Base-by-base conservation (phyloP, 2,329 filamentous ascomycete species). In the Diaporthe ampelina region DNA sequence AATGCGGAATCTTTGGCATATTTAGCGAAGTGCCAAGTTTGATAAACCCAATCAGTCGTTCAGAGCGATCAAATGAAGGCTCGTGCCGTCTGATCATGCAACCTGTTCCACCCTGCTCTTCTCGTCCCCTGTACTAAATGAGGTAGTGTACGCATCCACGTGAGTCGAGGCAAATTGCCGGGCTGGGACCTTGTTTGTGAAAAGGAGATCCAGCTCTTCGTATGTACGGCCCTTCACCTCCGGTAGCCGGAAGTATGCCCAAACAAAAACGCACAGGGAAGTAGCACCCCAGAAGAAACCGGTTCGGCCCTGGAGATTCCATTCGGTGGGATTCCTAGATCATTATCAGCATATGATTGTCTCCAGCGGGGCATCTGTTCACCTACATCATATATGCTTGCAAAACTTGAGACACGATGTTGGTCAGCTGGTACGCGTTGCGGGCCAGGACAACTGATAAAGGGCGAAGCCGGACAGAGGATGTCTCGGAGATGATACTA, bases 201-300 rank as follows among this genome's bases (percentile, higher is more conserved):
- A 83, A 0, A 82, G 73, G 13, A 81, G 67, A 67, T 82, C 80
- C 43, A 83, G 61, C 75, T 83, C 80, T 6, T 77, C 77, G 70
- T 78, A 79, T 0, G 77, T 81, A 19, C 79, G 75, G 8, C 76
- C 81, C 74, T 79, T 81, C 1, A 79, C 78, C 74, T 83, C 82
- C 8, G 86, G 86, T 19, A 86, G 78, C 59, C 83, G 84, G 76
- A 86, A 85, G 76, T 81, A 86, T 4, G 85, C 83, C 80, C 87
- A 89, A 1, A 83, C 75, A 0, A 85, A 78, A n/a, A 84, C 84
- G 1, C 83, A 45, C 21, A 86, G 78, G 75, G 84, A 83, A 67
- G 84, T 81, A 6, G 77, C 78, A 1, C 77, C 77, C 82, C 81
- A 83, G 74, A 83, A 79, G 70, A 83, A 82, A 9, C 78, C 87